Evolutionary conservation across 352 stramenopile species (phyloP), one percentile per base, ranked within the genome.

Genomic region (Pythium aquatile): DNA sequence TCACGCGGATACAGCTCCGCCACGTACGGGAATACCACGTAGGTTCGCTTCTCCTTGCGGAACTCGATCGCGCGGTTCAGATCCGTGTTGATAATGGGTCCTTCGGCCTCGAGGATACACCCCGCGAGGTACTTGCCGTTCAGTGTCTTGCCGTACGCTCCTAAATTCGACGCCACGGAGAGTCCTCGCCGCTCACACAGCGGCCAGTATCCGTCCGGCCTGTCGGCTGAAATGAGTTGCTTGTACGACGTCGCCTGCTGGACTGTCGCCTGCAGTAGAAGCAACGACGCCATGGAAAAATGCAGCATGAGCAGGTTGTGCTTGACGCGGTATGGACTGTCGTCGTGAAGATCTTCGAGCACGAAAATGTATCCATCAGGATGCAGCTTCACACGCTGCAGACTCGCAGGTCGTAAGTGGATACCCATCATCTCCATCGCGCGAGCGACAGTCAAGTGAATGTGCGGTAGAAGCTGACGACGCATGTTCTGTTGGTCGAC

Each of bases 301-400:
- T 97, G 84, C 0, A 96, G 69, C 63, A 96, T 79, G 1, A 79
- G 75, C 16, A 97, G 59, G 65, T 94, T 96, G 74, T 96, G 86
- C 61, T 96, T 96, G 2, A 96, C 71, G 3, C 79, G 73, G 57
- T 79, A 91, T 1, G 65, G 47, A 3, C 78, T 74, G 2, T 67
- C 55, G 0, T 75, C 54, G 72, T 70, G 47, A 4, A 97, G 62
- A 69, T 98, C 90, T 20, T 93, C 81, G 5, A 82, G 30, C n/a
- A 82, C 74, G 49, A 98, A 97, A 1, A 67, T 61, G 30, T 95
- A 96, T 47, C 74, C 77, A 39, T 88, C 75, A 3, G 90, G 81
- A 51, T 77, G 58, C n/a, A 69, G 65, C 11, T 65, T 52, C 10
- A 97, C 46, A 3, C 77, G 71, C 16, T 77, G 61, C 17, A 93